A percentile compares a stretch with the other conserved stretches of the same genome.
phyloP scores from a whole-genome alignment of 768 basidiomycete species.

The Cystobasidium onofrii region DNA sequence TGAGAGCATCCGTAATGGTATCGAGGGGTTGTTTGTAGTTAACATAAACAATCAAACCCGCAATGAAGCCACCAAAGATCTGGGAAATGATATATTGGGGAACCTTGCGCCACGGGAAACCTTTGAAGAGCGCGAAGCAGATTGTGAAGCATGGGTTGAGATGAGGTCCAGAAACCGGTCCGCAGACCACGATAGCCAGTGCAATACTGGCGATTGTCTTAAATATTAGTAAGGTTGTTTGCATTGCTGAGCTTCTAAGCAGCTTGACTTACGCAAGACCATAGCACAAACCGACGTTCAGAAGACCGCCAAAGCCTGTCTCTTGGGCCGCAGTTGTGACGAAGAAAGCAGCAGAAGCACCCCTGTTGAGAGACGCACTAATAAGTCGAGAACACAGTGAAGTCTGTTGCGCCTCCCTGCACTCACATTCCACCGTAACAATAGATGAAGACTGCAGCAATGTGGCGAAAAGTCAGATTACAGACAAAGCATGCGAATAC shows the following conservation, averaged over 20 bases:
- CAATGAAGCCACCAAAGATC: slow-evolving; percentile 59
- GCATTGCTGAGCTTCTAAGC: slow-evolving; percentile 50
- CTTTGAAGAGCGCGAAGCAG: slow-evolving; percentile 59
- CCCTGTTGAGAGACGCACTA: too few relatives aligned
- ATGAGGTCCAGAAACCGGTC: slow-evolving; percentile 48
- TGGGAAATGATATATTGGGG: slow-evolving; percentile 67
- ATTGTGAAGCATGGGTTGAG: slow-evolving; percentile 66
- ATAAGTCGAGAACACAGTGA: too few relatives aligned
- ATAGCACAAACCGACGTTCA: slow-evolving; percentile 58
- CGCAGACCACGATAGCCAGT: slow-evolving; percentile 6
- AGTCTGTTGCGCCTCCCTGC: too few relatives aligned
- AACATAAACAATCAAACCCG: slow-evolving; percentile 55
- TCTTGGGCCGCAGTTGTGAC: not conserved
- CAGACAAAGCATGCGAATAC: not conserved
- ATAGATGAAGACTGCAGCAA: slow-evolving; percentile 15
- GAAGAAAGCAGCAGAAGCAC: slow-evolving; percentile 28
- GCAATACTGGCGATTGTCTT: not conserved
- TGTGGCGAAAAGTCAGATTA: not conserved
- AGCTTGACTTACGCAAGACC: slow-evolving; percentile 54
- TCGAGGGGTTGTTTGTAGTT: slow-evolving; percentile 56
- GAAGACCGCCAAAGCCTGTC: slow-evolving; percentile 48
- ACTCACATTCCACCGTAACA: slow-evolving; percentile 27
- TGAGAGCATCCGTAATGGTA: slow-evolving; percentile 12
- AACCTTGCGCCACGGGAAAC: slow-evolving; percentile 73
- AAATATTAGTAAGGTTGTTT: too few relatives aligned